Evolutionary conservation across 805 yeast genomes (phyloP), one percentile per base, ranked within the genome.

Genomic region (Lipomyces oligophaga): DNA sequence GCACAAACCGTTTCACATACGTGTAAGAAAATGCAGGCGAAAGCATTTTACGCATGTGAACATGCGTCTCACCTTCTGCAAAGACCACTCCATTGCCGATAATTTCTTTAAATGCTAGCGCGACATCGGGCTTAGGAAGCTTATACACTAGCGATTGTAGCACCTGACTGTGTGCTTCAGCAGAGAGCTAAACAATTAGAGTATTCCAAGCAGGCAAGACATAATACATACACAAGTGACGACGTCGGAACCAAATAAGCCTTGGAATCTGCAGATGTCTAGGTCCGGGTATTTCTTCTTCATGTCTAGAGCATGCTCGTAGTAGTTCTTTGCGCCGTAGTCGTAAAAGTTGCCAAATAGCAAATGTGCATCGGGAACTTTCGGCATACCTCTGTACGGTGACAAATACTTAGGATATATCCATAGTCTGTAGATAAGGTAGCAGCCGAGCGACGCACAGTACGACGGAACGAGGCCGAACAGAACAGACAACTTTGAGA

Each of bases 51-150:
- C 48, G 38, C 37, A 47, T 52, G 4, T 13, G n/a, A 13, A 24
- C 26, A 27, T 51, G 55, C 25, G 25, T 41, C 11, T 47, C 38
- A 21, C 55, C 55, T 26, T 51, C 55, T 4, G 52, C 31, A 25
- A 47, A 47, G 2, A 47, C 47, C 2, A 51, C 16, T 2, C 55
- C 55, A 20, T 47, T 35, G 10, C 55, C 55, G 16, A 51, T 32
- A 7, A 47, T 20, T 7, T 19, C 28, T 8, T 28, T 36, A 33
- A 43, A 47, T 4, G 45, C 43, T 18, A 13, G 31, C 16, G 49
- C 16, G 7, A 47, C 18, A 0, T 8, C 13, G 25, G 55, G 55
- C 46, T 44, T 47, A 8, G 41, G 35, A 13, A 38, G 43, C 10
- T 43, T 39, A 35, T 51, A 51, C 2, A 11, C 30, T 4, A 44